phyloP scores from a whole-genome alignment of 1,284 basidiomycete genomes.

The Moesziomyces globuligerus region DNA sequence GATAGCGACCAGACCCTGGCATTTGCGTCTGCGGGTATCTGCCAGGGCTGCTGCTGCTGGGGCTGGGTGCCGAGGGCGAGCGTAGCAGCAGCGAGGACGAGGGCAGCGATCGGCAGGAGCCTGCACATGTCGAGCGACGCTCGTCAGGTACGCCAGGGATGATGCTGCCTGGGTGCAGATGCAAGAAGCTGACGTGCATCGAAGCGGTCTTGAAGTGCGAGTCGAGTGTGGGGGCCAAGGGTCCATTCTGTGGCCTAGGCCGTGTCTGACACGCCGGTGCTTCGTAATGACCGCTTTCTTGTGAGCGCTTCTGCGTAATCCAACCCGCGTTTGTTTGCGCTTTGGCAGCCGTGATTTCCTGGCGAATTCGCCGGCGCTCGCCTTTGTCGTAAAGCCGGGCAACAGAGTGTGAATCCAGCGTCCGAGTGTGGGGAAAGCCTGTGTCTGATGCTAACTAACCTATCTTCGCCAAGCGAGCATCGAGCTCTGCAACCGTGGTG shows the following conservation, averaged over 20 bases:
- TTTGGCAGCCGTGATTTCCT: conserved; percentile 2
- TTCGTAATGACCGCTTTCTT: too few relatives aligned
- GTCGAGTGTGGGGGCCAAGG: background rate
- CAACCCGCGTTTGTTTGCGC: background rate
- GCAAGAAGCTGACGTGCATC: too few relatives aligned
- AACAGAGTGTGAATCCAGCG: too few relatives aligned
- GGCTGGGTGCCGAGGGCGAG: background rate
- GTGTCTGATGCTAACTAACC: too few relatives aligned
- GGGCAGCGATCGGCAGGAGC: conserved; percentile 2
- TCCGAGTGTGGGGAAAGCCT: too few relatives aligned
- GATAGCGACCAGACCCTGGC: conserved; percentile 16
- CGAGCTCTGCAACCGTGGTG: too few relatives aligned
- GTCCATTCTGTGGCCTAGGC: too few relatives aligned
- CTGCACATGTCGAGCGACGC: conserved; percentile 7
- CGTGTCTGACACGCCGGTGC: background rate
- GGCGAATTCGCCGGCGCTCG: background rate
- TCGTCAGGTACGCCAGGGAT: too few relatives aligned
- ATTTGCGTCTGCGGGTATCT: background rate
- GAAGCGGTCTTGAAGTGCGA: background rate
- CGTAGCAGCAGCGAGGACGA: background rate
- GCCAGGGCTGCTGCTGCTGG: conserved; percentile 20
- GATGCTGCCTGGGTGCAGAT: too few relatives aligned
- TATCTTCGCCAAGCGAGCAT: background rate
- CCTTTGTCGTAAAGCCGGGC: background rate
- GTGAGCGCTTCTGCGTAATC: too few relatives aligned